Base-by-base conservation (phyloP, 805 yeast genomes). In the Pichia insulana region DNA sequence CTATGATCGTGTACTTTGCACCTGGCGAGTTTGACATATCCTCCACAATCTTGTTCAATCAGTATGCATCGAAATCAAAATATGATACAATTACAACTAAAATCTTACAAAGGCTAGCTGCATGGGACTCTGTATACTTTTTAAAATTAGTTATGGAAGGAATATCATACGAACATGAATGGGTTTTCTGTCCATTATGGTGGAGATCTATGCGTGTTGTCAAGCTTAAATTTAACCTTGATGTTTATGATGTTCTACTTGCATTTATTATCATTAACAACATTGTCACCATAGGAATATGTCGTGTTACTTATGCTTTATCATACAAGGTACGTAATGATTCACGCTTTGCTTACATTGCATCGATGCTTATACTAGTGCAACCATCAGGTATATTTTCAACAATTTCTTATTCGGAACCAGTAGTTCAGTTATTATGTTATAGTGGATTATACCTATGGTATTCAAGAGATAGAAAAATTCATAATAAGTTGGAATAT, bases 91-190 rank as follows among this genome's bases (percentile, higher is more conserved):
- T 28, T 28, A 12, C 9, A 36, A 48, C 25, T 3, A 34, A 52
- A n/a, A 37, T 77, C 1, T 54, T 76, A 40, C 67, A 73, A 40
- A 76, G 73, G 42, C 65, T 86, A 4, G 63, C 84, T 20, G 70
- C 79, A 3, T 90, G 97, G 97, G 98, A 90, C 58, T 70, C 80
- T 1, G 92, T 88, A 0, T 88, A 80, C 59, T 88, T 83, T 54
- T 58, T 73, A 13, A 76, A 78, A 36, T 58, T 80, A 42, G 75
- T 83, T 28, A 56, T 61, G 9, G 59, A 71, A 13, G 76, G 71
- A 0, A 62, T 69, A 2, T 58, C 63, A n/a, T 89, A 69, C 60
- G 97, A 90, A 61, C 96, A 90, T 58, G 95, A 88, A 61, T 83
- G 76, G 70, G 97, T 94, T 4, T 90, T 86, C 57, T 78, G 94